These are phyloP conservation scores for Schoenoplectus triqueter DNA, from an alignment of 202 grass and related monocot genomes.

Conservation along the genomic window DNA sequence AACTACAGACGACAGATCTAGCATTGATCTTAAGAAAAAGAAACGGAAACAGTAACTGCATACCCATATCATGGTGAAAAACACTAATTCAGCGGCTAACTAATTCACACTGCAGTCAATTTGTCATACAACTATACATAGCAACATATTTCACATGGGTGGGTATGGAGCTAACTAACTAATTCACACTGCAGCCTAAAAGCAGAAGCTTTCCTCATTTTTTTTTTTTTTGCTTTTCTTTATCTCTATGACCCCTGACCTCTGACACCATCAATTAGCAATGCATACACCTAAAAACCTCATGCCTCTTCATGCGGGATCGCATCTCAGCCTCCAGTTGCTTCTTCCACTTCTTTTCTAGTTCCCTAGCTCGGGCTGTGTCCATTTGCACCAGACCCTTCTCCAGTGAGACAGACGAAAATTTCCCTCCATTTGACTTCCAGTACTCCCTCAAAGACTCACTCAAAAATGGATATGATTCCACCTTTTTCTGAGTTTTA, in stretches of 20 bases:
- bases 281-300: conserved; percentile 58
- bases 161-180: neutral
- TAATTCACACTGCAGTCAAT: conserved; percentile 21
- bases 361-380: conserved; percentile 34
- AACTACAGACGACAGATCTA: neutral
- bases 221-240: neutral
- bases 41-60: too few relatives aligned
- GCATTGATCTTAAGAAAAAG: too few relatives aligned
- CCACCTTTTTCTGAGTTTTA: conserved; percentile 6
- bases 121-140: conserved; percentile 32
- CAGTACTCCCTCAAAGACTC: conserved; percentile 69
- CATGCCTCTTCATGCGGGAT: conserved; percentile 49
- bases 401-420: conserved; percentile 57
- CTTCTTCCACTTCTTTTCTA: conserved; percentile 68
- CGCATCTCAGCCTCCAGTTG: conserved; percentile 67
- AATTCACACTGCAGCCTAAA: too few relatives aligned
- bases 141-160: neutral
- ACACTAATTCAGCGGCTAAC: conserved; percentile 10
- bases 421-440: conserved; percentile 44
- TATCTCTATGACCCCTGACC: conserved; percentile 51
- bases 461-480: conserved; percentile 45
- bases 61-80: neutral
- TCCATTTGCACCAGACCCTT: conserved; percentile 52
- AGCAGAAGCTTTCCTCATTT: too few relatives aligned
- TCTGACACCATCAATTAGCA: conserved; percentile 71